These are phyloP conservation scores for Aspergillus indologenus DNA, from an alignment of 495 filamentous ascomycete genomes.

Conservation along the genomic window DNA sequence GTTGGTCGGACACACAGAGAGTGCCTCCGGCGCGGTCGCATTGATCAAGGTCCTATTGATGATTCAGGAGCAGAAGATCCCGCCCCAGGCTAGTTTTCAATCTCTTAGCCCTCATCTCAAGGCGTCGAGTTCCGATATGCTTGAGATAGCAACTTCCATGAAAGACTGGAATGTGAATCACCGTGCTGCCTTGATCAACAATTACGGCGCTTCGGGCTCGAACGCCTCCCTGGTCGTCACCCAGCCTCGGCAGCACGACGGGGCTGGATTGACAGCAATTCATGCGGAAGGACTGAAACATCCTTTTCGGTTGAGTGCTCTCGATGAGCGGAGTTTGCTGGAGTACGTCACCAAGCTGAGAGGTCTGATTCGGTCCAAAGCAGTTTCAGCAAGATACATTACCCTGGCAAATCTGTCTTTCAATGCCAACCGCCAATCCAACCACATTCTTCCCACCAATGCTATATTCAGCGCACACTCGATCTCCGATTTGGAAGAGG, in stretches of 20 bases:
- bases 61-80: conserved; percentile 42
- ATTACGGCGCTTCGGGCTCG: conserved; percentile 44
- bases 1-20: conserved; percentile 47
- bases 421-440: neutral
- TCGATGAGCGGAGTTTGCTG: conserved; percentile 1
- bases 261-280: neutral
- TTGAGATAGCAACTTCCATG: conserved; percentile 32
- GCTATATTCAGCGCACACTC: no score
- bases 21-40: conserved; percentile 38
- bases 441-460: neutral
- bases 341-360: neutral
- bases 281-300: neutral
- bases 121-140: conserved; percentile 22
- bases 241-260: neutral
- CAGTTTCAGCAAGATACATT: neutral
- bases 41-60: conserved; percentile 46
- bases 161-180: conserved; percentile 27
- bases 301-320: neutral
- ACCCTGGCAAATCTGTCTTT: neutral
- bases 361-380: no score
- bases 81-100: conserved; percentile 38
- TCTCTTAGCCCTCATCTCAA: conserved; percentile 33
- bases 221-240: conserved; percentile 36
- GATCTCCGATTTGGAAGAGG: neutral
- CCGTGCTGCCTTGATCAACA: conserved; percentile 41